phyloP scores from a whole-genome alignment of 306 rosid genomes.

The Oemleria cerasiformis region DNA sequence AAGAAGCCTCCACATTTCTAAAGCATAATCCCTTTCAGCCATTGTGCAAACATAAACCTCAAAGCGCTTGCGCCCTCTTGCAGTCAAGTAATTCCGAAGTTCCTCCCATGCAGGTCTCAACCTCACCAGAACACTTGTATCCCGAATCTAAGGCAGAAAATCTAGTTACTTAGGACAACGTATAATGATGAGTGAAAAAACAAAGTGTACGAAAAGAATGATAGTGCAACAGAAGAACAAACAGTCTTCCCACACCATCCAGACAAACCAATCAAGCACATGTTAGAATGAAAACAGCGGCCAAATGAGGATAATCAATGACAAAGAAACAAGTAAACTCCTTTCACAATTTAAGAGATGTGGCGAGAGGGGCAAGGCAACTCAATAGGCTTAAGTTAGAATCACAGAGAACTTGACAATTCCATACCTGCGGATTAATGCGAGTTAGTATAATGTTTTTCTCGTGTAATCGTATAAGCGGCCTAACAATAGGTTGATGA shows the following conservation, averaged over 20 bases:
- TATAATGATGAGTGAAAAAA: conserved; percentile 11
- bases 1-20: conserved; percentile 99
- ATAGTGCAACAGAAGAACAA: conserved; percentile 10
- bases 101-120: conserved; percentile 99
- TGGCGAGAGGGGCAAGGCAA: conserved; percentile 9
- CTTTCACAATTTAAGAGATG: background rate
- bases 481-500: conserved; percentile 75
- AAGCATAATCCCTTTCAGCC: conserved; percentile 99
- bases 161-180: conserved; percentile 24
- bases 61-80: conserved; percentile 99
- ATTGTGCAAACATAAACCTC: conserved; percentile 99
- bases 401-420: conserved; percentile 11
- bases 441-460: conserved; percentile 92
- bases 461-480: conserved; percentile 78
- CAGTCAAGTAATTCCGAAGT: conserved; percentile 93
- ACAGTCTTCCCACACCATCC: conserved; percentile 9
- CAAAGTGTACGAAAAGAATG: conserved; percentile 2
- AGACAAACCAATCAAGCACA: conserved; percentile 11
- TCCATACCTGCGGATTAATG: conserved; percentile 86
- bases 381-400: conserved; percentile 8
- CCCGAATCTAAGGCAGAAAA: conserved; percentile 65
- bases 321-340: background rate
- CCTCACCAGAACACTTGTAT: conserved; percentile 99
- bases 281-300: conserved; percentile 1
- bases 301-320: background rate